These are phyloP conservation scores for Arthrobotrys musiformis DNA, from an alignment of 2,329 filamentous ascomycete genomes.

Conservation along the genomic window DNA sequence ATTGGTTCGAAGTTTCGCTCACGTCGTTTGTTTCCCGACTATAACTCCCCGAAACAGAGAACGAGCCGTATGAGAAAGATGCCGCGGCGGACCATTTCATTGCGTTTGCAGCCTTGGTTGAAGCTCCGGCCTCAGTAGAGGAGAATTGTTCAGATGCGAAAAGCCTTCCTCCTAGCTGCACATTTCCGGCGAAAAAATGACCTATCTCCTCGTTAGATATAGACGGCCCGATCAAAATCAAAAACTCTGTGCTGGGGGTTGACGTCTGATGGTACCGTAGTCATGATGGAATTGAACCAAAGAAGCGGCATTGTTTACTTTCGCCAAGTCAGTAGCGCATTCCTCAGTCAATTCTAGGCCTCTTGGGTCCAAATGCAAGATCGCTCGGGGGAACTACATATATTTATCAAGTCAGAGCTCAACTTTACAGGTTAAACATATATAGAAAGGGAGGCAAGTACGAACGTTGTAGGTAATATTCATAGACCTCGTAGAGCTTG, in stretches of 20 bases:
- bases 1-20: neutral
- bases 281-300: slow-evolving; percentile 41
- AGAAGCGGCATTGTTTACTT: slow-evolving; percentile 16
- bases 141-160: slow-evolving; percentile 38
- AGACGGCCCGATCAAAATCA: neutral
- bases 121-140: neutral
- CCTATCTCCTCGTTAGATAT: neutral
- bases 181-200: slow-evolving; percentile 41
- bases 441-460: neutral
- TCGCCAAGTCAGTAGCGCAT: slow-evolving; percentile 1
- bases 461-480: slow-evolving; percentile 55
- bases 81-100: slow-evolving; percentile 46
- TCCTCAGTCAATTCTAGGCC: slow-evolving; percentile 44
- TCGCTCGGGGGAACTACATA: slow-evolving; percentile 41
- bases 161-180: slow-evolving; percentile 53
- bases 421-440: neutral
- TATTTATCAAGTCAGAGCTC: neutral
- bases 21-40: neutral
- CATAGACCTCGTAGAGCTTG: slow-evolving; percentile 23
- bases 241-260: neutral
- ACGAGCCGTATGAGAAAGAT: neutral
- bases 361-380: slow-evolving; percentile 41
- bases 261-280: slow-evolving; percentile 15
- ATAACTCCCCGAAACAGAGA: slow-evolving; percentile 9
- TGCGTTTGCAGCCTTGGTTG: slow-evolving; percentile 20